Base-by-base conservation (phyloP, 2,329 filamentous ascomycete species). In the Coniochaeta ligniaria region DNA sequence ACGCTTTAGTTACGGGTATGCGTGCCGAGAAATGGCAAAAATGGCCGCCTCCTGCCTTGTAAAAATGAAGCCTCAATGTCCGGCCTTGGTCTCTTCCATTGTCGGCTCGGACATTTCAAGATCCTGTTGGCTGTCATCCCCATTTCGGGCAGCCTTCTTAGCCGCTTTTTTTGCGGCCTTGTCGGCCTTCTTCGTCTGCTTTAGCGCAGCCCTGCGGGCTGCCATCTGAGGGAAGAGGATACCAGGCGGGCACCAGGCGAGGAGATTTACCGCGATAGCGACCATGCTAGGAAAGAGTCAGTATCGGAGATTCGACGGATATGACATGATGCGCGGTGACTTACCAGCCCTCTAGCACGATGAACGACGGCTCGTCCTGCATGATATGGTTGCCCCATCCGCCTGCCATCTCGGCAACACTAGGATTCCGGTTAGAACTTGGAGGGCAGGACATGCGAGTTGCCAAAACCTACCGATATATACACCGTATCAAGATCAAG, bases 341-440 rank as follows among this genome's bases (percentile, higher is more conserved):
- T 70, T 61, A 82, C 79, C 77, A 76, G 63, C 78, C 75, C 66
- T 88, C 85, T 43, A 87, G 76, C 14, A 83, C 78, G 62, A 86
- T 77, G 66, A 87, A 88, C 20, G 79, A 80, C 52, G 76, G 73
- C 73, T 88, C 76, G 70, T 87, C 79, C 65, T 84, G 82, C 83
- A 88, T 87, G 68, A 87, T 82, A 17, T 76, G 68, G 72, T 85
- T 86, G 11, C 81, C 82, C 84, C 84, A 88, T 22, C 85, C 85
- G 28, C 83, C 82, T 1, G 81, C 80, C 83, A 88, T 86, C 69
- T 88, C 85, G 1, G 80, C 81, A 59, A 87, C 82, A 66, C 83
- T 84, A 59, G 2, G 7, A 20, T 12, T 22, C 6, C 14, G 1
- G 47, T 63, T 59, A 63, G 61, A 28, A 22, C 54, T 28, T 22